A percentile compares a stretch with the other conserved stretches of the same genome.
Evolutionary conservation across 306 rosid species (phyloP).

Genomic region (Trifolium repens): DNA sequence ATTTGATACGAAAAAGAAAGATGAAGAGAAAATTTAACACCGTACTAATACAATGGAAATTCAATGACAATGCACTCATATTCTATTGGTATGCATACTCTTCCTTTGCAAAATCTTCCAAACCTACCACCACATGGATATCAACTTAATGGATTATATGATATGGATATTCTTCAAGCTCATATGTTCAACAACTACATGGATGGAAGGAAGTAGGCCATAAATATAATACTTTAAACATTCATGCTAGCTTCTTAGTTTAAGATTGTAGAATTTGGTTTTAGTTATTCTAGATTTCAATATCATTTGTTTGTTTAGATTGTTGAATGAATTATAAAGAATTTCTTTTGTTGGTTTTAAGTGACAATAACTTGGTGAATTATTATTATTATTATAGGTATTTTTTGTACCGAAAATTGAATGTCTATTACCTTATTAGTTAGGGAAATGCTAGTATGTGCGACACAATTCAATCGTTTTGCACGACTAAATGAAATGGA

Average conservation of each 20-base stretch:
- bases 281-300: not conserved
- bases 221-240: not conserved
- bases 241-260: not conserved
- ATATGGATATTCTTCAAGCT: not conserved
- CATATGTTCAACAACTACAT: constrained; percentile 15
- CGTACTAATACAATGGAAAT: constrained; percentile 30
- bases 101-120: not conserved
- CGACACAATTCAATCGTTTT: too few relatives aligned
- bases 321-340: not conserved
- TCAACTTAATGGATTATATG: not conserved
- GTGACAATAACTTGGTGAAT: not conserved
- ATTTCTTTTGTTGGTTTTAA: not conserved
- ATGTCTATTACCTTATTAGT: too few relatives aligned
- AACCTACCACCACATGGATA: not conserved
- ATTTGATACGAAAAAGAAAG: not conserved
- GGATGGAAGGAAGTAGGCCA: constrained; percentile 30
- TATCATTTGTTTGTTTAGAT: not conserved
- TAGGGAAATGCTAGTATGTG: too few relatives aligned
- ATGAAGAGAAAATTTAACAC: not conserved
- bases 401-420: too few relatives aligned
- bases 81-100: not conserved
- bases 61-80: not conserved
- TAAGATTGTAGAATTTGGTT: not conserved
- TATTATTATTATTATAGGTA: not conserved
- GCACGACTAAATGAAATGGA: too few relatives aligned